Evolutionary conservation across 2,329 filamentous ascomycete species (phyloP).

Genomic region (Ploettnerulaceae sp.): DNA sequence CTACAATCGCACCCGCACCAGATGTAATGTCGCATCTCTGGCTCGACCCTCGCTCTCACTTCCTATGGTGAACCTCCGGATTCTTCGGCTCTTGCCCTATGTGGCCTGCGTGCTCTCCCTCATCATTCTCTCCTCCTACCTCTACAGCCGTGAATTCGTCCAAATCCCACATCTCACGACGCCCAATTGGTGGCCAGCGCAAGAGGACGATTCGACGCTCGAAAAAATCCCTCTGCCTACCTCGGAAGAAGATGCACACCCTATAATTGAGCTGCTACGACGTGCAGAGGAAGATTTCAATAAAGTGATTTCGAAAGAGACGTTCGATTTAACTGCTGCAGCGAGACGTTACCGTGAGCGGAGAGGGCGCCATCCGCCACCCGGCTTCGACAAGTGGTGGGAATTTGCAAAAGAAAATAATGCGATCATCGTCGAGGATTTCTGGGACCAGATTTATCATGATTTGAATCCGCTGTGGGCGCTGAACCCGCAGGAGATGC

Average conservation of each 20-base stretch:
- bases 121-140: slow-evolving; percentile 5
- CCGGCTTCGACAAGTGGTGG: slow-evolving; percentile 57
- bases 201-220: background rate
- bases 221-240: background rate
- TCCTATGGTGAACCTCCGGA: slow-evolving; percentile 5
- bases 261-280: slow-evolving; percentile 42
- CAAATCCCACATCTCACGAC: background rate
- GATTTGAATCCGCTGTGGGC: slow-evolving; percentile 44
- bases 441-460: slow-evolving; percentile 51
- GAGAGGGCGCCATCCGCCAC: slow-evolving; percentile 56
- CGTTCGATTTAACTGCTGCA: slow-evolving; percentile 39
- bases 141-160: slow-evolving; percentile 8
- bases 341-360: slow-evolving; percentile 48
- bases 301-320: slow-evolving; percentile 37
- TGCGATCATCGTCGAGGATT: slow-evolving; percentile 53
- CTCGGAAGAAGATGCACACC: slow-evolving; percentile 31
- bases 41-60: background rate
- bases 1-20: too few relatives aligned
- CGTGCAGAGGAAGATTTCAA: slow-evolving; percentile 38
- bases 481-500: slow-evolving; percentile 43
- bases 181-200: background rate
- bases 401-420: slow-evolving; percentile 47
- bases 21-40: background rate
- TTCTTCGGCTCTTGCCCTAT: slow-evolving; percentile 11
- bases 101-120: slow-evolving; percentile 10